phyloP scores from a whole-genome alignment of 2,329 filamentous ascomycete genomes.

The Xenoacremonium recifei region DNA sequence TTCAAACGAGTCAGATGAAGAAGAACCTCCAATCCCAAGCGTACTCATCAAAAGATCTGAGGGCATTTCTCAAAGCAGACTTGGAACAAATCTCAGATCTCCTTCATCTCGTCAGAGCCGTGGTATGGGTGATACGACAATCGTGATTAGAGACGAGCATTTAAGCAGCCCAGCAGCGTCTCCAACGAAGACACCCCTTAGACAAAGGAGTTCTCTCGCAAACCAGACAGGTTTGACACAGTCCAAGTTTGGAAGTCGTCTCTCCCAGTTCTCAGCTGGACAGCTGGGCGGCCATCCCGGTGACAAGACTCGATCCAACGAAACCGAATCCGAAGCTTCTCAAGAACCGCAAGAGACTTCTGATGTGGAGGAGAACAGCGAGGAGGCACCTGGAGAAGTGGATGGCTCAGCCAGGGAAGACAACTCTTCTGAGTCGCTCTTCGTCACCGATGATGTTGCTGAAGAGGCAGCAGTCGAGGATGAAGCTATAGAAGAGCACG shows the following conservation, averaged over 20 bases:
- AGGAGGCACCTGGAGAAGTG: not conserved
- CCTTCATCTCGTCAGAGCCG: slow-evolving; percentile 6
- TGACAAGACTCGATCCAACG: too few species aligned
- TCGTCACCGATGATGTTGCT: not conserved
- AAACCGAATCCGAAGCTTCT: too few species aligned
- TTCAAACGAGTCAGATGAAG: not conserved
- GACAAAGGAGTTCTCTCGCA: not conserved
- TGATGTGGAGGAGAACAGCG: too few species aligned
- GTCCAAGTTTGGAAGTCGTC: too few species aligned
- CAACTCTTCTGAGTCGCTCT: not conserved
- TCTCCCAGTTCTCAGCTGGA: too few species aligned
- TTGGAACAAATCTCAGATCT: not conserved
- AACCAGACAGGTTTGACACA: too few species aligned
- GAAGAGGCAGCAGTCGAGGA: slow-evolving; percentile 8
- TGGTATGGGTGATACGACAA: slow-evolving; percentile 11
- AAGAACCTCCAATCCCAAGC: slow-evolving; percentile 19
- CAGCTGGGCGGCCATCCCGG: too few species aligned
- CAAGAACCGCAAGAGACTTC: not conserved
- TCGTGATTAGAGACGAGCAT: slow-evolving; percentile 19
- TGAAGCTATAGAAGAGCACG: slow-evolving; percentile 44
- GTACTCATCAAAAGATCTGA: slow-evolving; percentile 8
- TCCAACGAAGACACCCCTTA: slow-evolving; percentile 1
- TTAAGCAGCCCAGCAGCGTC: not conserved
- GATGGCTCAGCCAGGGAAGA: slow-evolving; percentile 31
- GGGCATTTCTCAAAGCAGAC: slow-evolving; percentile 1